phyloP scores from a whole-genome alignment of 805 yeast genomes.

The Saturnispora serradocipensis region DNA sequence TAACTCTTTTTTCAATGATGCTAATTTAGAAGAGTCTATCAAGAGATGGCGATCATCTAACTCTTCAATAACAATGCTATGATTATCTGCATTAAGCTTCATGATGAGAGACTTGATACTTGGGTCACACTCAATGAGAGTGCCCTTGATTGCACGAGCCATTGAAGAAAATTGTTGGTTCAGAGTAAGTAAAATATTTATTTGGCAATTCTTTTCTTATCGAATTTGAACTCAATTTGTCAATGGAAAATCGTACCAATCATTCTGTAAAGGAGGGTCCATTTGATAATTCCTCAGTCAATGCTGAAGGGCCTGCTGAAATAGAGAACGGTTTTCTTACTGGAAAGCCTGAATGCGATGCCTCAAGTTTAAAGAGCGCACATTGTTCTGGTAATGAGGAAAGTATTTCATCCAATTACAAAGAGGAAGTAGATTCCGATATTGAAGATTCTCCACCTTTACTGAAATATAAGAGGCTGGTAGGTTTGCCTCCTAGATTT shows the following conservation, averaged over 20 bases:
- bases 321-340: neutral
- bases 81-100: conserved; percentile 65
- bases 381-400: neutral
- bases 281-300: neutral
- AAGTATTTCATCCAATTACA: neutral
- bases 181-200: neutral
- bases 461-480: conserved; percentile 64
- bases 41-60: conserved; percentile 86
- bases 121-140: conserved; percentile 63
- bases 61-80: conserved; percentile 68
- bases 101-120: conserved; percentile 81
- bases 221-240: neutral
- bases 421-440: conserved; percentile 10
- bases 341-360: neutral
- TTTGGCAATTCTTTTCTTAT: neutral
- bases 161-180: conserved; percentile 10
- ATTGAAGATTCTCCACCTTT: conserved; percentile 58
- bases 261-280: neutral
- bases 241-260: neutral
- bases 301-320: neutral
- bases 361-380: neutral
- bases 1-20: conserved; percentile 66
- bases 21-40: conserved; percentile 69
- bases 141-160: conserved; percentile 52
- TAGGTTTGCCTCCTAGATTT: conserved; percentile 58